Evolutionary conservation across 768 basidiomycete genomes (phyloP), one percentile per base, ranked within the genome.

Genomic region (Lentinula lateritia): DNA sequence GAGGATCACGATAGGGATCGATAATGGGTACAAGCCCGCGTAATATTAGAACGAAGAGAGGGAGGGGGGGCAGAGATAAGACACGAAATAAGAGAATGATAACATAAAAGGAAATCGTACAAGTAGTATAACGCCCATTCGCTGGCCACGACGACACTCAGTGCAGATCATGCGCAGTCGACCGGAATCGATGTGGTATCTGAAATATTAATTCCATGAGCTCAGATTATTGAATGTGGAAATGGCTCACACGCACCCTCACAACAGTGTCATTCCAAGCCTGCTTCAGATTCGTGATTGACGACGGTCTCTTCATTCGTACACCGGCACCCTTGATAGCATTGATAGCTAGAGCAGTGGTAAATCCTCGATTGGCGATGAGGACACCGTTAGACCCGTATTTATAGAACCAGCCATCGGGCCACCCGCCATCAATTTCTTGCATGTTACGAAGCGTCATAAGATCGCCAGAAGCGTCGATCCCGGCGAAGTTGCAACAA

Each of bases 361-460:
- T 79, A 20, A 85, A 70, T 0, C 84, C 83, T 6, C 80, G 76
- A 68, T 85, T 85, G 12, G 82, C 80, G 34, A 86, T 81, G 54
- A 70, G 74, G 53, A 83, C 68, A 0, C 76, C 79, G 0, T 80
- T 76, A 0, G 75, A 74, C 4, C 81, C 82, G 61, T 80, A 83
- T 68, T 78, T 81, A 72, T 83, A 86, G 18, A 86, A 72, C 82
- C 82, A 84, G 0, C 85, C 78, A 8, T 73, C 73, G 23, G 75
- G 77, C 81, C 82, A 87, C 3, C 81, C 79, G 16, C 85, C 85
- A 64, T 86, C 84, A 61, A 80, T 79, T 60, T 72, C 72, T 64
- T 86, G 85, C 61, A 83, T 66, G 5, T 74, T 67, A 2, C 81
- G 73, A 7, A 87, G 75, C 18, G 70, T 66, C 7, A 74, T 70